These are phyloP conservation scores for Prunus salicina DNA, from an alignment of 306 rosid species.

Conservation along the genomic window DNA sequence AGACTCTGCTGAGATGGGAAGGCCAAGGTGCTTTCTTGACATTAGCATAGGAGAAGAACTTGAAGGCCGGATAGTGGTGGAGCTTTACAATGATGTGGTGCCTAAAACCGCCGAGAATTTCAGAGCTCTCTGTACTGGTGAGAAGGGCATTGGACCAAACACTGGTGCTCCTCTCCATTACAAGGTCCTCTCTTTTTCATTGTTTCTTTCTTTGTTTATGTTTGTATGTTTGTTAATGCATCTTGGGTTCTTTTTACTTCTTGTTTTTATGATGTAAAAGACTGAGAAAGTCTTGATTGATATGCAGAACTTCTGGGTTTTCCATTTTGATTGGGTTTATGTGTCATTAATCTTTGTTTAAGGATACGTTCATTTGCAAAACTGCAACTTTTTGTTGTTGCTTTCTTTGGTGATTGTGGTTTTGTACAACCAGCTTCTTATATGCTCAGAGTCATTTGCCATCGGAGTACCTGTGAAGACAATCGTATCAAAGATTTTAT, in stretches of 20 bases:
- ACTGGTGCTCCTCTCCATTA: slow-evolving; percentile 83
- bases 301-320: background rate
- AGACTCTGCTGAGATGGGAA: slow-evolving; percentile 36
- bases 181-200: slow-evolving; percentile 47
- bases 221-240: background rate
- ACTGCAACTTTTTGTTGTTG: background rate
- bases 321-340: background rate
- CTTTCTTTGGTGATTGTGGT: background rate
- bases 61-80: slow-evolving; percentile 79
- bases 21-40: slow-evolving; percentile 72
- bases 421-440: background rate
- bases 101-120: slow-evolving; percentile 83
- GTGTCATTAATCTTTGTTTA: background rate
- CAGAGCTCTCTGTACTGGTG: slow-evolving; percentile 91
- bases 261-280: background rate
- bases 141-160: slow-evolving; percentile 75
- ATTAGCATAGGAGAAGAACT: slow-evolving; percentile 78
- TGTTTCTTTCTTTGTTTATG: background rate
- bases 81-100: slow-evolving; percentile 65
- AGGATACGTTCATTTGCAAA: background rate
- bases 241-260: slow-evolving; percentile 8
- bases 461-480: background rate
- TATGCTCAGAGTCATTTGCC: background rate
- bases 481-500: background rate
- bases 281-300: background rate